Evolutionary conservation across 495 filamentous ascomycete species (phyloP).

Genomic region (Staphylotrichum tortipilum): DNA sequence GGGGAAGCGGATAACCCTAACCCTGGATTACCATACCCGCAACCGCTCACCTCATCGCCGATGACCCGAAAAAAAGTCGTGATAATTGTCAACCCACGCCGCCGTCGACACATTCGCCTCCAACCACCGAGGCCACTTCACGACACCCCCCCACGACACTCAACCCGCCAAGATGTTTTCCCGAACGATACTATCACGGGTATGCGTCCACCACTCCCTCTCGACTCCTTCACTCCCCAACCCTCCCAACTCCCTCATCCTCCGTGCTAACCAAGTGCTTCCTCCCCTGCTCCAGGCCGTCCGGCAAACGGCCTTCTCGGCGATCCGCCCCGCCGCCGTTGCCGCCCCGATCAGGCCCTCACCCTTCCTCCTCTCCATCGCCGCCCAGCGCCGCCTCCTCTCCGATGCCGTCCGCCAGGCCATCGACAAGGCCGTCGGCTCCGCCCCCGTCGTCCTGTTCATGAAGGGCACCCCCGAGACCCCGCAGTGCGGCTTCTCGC

Average conservation of each 20-base stretch:
- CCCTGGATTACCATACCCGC: background rate
- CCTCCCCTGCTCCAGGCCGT: background rate
- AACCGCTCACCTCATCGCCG: background rate
- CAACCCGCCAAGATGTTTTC: background rate
- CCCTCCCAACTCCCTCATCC: too few relatives aligned
- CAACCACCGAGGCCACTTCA: too few relatives aligned
- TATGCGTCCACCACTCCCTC: background rate
- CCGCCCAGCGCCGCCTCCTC: conserved; percentile 48
- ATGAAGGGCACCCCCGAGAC: conserved; percentile 98
- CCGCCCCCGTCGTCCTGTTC: conserved; percentile 89
- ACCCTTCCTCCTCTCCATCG: conserved; percentile 29
- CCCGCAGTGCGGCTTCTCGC: conserved; percentile 96
- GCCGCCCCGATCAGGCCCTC: conserved; percentile 8
- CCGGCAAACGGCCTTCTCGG: conserved; percentile 2
- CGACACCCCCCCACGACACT: too few relatives aligned
- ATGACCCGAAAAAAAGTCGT: background rate
- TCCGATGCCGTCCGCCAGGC: conserved; percentile 67
- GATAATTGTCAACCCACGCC: too few relatives aligned
- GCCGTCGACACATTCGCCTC: background rate
- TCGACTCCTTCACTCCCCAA: too few relatives aligned
- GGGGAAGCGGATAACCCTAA: background rate
- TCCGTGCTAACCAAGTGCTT: background rate
- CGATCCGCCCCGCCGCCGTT: background rate
- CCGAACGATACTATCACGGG: conserved; percentile 1
- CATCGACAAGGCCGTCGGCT: conserved; percentile 78